Conservation (phyloP, 106 monocot species). For the Platanthera guangdongensis region DNA sequence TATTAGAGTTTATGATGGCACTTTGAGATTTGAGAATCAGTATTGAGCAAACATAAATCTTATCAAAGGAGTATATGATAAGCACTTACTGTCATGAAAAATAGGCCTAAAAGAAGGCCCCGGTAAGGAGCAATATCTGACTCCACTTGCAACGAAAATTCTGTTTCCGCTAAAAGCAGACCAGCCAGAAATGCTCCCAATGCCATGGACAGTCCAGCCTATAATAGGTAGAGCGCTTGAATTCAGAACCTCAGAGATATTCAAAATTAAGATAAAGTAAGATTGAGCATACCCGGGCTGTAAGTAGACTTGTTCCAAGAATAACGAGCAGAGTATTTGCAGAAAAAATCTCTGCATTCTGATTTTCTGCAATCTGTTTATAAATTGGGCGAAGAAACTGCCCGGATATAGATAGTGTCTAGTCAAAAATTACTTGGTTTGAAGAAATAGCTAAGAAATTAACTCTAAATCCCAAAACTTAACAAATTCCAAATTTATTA, state of each 20-base stretch:
- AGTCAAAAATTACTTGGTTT: background rate
- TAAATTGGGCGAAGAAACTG: slow-evolving; percentile 97
- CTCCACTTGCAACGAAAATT: slow-evolving; percentile 99
- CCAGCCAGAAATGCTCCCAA: slow-evolving; percentile 98
- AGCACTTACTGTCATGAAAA: slow-evolving; percentile 98
- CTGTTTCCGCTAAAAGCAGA: slow-evolving; percentile 93
- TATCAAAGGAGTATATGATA: background rate
- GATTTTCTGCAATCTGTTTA: slow-evolving; percentile 96
- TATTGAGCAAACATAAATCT: no score
- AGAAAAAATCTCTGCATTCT: slow-evolving; percentile 98
- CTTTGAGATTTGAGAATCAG: background rate
- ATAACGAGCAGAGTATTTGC: slow-evolving; percentile 97
- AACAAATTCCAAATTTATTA: background rate
- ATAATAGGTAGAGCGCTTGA: background rate
- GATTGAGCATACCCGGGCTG: slow-evolving; percentile 69
- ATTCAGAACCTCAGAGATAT: slow-evolving; percentile 9
- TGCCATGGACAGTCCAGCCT: slow-evolving; percentile 99
- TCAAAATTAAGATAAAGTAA: background rate
- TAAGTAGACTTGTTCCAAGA: slow-evolving; percentile 95
- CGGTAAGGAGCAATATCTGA: slow-evolving; percentile 99
- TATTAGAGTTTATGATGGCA: background rate
- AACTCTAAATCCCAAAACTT: background rate
- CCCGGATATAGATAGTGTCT: slow-evolving; percentile 1
- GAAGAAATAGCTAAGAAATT: background rate
- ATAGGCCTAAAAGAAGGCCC: slow-evolving; percentile 90